Evolutionary conservation across 768 basidiomycete species (phyloP).

Genomic region (Lactarius indigo): DNA sequence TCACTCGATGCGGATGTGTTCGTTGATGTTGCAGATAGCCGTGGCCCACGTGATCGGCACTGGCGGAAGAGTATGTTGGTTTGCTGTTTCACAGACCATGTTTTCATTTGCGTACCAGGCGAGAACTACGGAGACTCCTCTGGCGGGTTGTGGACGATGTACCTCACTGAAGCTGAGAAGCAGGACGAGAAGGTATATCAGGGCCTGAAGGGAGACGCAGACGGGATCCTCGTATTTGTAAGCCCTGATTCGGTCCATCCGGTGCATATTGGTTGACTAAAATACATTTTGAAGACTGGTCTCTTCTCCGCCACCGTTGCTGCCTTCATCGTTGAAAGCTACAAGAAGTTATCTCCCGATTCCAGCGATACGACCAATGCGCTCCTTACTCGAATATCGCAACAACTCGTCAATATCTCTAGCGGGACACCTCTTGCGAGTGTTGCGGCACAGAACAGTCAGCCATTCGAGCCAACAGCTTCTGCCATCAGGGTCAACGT

Average conservation of each 20-base stretch:
- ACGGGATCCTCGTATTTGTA: conserved; percentile 12
- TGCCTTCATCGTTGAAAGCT: conserved; percentile 13
- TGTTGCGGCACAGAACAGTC: not conserved
- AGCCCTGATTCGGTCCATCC: not conserved
- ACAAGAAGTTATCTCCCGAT: conserved; percentile 10
- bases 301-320: conserved; percentile 19
- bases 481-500: conserved; percentile 5
- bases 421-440: not conserved
- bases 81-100: not conserved
- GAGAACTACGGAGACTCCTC: conserved; percentile 3
- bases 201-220: not conserved
- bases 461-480: not conserved
- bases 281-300: conserved; percentile 8
- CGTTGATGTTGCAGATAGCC: no score
- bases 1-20: no score
- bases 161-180: conserved; percentile 9
- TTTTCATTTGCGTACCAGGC: not conserved
- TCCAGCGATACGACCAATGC: not conserved
- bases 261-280: no score
- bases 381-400: conserved; percentile 13
- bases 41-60: no score
- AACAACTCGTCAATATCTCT: conserved; percentile 8
- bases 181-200: not conserved
- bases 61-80: no score
- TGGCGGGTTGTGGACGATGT: conserved; percentile 3